A percentile compares a stretch with the other conserved stretches of the same genome.
Conservation (phyloP, 345 rosid genomes). For the Populus tremula region DNA sequence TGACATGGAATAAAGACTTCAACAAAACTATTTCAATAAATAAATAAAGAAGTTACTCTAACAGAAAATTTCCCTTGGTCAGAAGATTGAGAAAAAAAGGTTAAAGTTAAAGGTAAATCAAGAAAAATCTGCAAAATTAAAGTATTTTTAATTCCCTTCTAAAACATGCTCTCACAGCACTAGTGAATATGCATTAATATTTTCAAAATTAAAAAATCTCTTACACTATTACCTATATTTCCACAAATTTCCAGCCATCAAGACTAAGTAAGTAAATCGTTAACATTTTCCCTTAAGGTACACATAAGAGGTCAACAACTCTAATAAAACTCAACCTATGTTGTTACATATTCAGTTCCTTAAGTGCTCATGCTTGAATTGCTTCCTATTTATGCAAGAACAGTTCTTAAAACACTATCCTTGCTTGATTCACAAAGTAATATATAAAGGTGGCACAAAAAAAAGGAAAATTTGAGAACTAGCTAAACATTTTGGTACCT, state of each 20-base stretch:
- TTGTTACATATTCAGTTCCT: not conserved
- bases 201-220: not conserved
- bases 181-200: not conserved
- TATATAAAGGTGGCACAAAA: not conserved
- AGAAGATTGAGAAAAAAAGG: too few species aligned
- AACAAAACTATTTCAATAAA: not conserved
- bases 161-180: not conserved
- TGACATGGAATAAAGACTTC: not conserved
- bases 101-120: not conserved
- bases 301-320: too few species aligned
- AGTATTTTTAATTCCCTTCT: not conserved
- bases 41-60: not conserved
- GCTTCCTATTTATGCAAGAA: not conserved
- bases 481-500: slow-evolving; percentile 17
- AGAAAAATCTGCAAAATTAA: not conserved
- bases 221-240: not conserved
- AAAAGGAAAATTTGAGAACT: not conserved
- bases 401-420: not conserved
- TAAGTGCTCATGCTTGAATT: not conserved
- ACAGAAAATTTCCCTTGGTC: not conserved
- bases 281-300: too few species aligned
- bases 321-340: too few species aligned
- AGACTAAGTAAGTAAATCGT: not conserved
- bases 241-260: not conserved
- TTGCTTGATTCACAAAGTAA: not conserved